Conservation (phyloP, 2,329 filamentous ascomycete species). For the Xylariomycetidae sp. region DNA sequence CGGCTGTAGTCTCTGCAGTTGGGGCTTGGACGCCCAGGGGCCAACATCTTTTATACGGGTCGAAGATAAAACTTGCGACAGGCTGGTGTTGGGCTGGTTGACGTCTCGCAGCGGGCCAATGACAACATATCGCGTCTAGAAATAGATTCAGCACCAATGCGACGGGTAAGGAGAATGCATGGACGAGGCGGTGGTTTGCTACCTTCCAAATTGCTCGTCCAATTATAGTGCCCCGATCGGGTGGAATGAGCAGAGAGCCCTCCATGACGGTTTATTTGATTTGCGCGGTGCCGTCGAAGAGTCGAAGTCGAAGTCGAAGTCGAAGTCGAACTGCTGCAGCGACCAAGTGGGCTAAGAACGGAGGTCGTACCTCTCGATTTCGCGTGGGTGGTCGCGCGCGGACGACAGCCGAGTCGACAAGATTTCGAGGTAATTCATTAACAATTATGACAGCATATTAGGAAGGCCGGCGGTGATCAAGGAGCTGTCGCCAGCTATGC, state of each 20-base stretch:
- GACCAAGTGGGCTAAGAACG: too few relatives aligned
- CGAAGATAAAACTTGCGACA: constrained; percentile 36
- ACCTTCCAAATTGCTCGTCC: constrained; percentile 52
- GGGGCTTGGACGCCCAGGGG: constrained; percentile 30
- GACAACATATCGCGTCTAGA: constrained; percentile 55
- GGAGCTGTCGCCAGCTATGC: too few relatives aligned
- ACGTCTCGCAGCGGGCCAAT: constrained; percentile 41
- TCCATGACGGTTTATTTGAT: too few relatives aligned
- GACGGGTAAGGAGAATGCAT: background rate
- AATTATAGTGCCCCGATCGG: constrained; percentile 47
- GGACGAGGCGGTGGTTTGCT: constrained; percentile 1
- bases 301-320: too few relatives aligned
- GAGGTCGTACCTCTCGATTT: too few relatives aligned
- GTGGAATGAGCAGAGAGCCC: constrained; percentile 44
- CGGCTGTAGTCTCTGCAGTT: constrained; percentile 24
- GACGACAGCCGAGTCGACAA: too few relatives aligned
- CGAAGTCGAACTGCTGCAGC: too few relatives aligned
- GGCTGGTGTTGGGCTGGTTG: constrained; percentile 30
- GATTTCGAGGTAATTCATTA: too few relatives aligned
- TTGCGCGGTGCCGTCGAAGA: too few relatives aligned
- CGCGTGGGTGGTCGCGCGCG: too few relatives aligned
- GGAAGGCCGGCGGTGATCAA: too few relatives aligned
- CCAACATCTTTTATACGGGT: constrained; percentile 34
- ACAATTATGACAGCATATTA: too few relatives aligned
- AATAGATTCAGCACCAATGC: constrained; percentile 12